Percentiles rank a stretch among this genome's conserved stretches.
Conservation (phyloP, 257 asterid species). For the Lantana camara region DNA sequence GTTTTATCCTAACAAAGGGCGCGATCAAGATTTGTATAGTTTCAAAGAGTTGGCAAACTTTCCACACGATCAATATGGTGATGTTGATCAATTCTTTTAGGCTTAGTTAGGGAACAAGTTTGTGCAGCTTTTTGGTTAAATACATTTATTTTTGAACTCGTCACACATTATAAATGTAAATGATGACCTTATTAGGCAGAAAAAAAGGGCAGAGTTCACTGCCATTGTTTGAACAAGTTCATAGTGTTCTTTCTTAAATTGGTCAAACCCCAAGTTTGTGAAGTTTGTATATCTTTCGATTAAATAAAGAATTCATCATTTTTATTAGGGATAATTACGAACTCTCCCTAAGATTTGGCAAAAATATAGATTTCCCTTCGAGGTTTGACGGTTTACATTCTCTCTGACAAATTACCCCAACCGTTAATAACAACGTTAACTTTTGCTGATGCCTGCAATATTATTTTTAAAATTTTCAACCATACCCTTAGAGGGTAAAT, state of each 20-base stretch:
- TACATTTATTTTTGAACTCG: conserved; percentile 1
- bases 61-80: neutral
- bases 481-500: too few relatives aligned
- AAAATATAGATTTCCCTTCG: too few relatives aligned
- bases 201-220: too few relatives aligned
- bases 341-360: too few relatives aligned
- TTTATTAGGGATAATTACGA: too few relatives aligned
- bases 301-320: neutral
- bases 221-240: neutral
- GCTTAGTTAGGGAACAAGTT: conserved; percentile 18
- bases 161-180: conserved; percentile 18
- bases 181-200: conserved; percentile 10
- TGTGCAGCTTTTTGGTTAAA: conserved; percentile 19
- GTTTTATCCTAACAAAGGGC: too few relatives aligned
- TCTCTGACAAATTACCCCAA: too few relatives aligned
- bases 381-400: too few relatives aligned
- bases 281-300: neutral
- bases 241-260: neutral
- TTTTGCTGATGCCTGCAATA: too few relatives aligned
- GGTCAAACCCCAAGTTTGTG: neutral
- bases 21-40: too few relatives aligned
- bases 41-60: neutral
- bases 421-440: too few relatives aligned
- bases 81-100: conserved; percentile 18
- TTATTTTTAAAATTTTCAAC: too few relatives aligned